phyloP scores from a whole-genome alignment of 495 filamentous ascomycete genomes.

The Amniculicola lignicola region DNA sequence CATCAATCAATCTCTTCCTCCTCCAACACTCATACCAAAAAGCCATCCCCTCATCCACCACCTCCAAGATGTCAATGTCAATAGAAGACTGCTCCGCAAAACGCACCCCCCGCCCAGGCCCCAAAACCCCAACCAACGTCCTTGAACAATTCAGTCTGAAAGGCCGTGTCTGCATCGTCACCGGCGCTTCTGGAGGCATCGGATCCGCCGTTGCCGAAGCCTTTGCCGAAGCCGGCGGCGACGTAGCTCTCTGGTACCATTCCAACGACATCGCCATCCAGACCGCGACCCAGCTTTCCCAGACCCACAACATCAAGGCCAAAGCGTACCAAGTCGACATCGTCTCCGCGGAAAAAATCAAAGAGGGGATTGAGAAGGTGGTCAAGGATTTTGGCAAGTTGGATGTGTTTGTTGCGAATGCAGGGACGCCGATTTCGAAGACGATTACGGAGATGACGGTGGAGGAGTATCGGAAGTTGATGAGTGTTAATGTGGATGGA shows the following conservation, averaged over 20 bases:
- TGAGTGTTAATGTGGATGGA: constrained; percentile 35
- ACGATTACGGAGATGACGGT: constrained; percentile 48
- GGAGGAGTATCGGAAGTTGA: constrained; percentile 48
- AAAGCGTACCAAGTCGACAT: constrained; percentile 48
- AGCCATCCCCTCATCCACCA: too few species aligned
- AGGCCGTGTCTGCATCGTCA: constrained; percentile 22
- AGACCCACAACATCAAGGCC: constrained; percentile 40
- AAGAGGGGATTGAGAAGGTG: constrained; percentile 39
- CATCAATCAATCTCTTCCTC: too few species aligned
- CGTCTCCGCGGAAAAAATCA: constrained; percentile 40
- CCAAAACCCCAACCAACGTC: neutral
- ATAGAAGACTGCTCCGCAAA: neutral
- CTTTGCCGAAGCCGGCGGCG: constrained; percentile 36
- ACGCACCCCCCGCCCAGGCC: neutral
- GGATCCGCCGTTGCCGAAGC: constrained; percentile 39
- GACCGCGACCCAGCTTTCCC: constrained; percentile 39
- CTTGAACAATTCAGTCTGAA: constrained; percentile 7
- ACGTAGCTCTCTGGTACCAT: constrained; percentile 40
- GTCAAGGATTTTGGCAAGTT: constrained; percentile 49
- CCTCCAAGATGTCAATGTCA: constrained; percentile 7
- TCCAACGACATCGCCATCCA: constrained; percentile 38
- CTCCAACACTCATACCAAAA: too few species aligned
- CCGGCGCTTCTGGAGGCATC: constrained; percentile 36
- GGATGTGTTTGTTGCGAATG: constrained; percentile 52
- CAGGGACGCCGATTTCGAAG: constrained; percentile 53